A percentile compares a stretch with the other conserved stretches of the same genome.
These are phyloP conservation scores for Aspergillus kassunensis DNA, from an alignment of 495 filamentous ascomycete genomes.

Conservation along the genomic window DNA sequence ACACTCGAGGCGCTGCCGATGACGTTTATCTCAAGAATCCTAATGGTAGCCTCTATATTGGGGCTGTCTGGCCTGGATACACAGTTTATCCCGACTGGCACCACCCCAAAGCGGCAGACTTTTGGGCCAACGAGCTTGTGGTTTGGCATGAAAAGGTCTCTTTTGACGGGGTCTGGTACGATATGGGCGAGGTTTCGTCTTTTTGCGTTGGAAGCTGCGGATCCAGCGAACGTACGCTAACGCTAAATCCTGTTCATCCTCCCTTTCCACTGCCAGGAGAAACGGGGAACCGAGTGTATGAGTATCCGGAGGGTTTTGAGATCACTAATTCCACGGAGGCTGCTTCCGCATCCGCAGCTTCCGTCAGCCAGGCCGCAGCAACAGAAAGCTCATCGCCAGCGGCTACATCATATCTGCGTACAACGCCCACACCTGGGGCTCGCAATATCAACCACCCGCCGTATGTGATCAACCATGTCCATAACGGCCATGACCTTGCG, in stretches of 20 bases:
- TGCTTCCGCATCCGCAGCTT: slow-evolving; percentile 50
- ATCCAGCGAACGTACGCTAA: slow-evolving; percentile 60
- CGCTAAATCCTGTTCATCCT: slow-evolving; percentile 66
- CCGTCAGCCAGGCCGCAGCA: slow-evolving; percentile 48
- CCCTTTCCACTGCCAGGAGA: slow-evolving; percentile 64
- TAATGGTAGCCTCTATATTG: slow-evolving; percentile 59
- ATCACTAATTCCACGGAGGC: slow-evolving; percentile 68
- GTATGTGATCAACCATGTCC: slow-evolving; percentile 76
- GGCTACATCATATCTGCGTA: slow-evolving; percentile 51
- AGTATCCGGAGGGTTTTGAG: slow-evolving; percentile 71
- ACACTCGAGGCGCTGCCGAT: slow-evolving; percentile 59
- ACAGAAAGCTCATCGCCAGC: slow-evolving; percentile 38
- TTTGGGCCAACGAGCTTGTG: slow-evolving; percentile 69
- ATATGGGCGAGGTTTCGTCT: slow-evolving; percentile 65
- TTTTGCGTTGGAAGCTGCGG: slow-evolving; percentile 83
- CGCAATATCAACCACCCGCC: slow-evolving; percentile 77
- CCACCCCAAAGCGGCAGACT: slow-evolving; percentile 53
- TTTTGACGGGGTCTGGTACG: slow-evolving; percentile 61
- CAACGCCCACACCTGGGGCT: slow-evolving; percentile 62
- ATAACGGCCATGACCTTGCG: slow-evolving; percentile 62
- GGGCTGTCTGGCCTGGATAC: slow-evolving; percentile 62
- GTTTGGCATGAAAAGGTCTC: slow-evolving; percentile 55
- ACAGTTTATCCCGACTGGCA: slow-evolving; percentile 65
- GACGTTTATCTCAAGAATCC: slow-evolving; percentile 62
- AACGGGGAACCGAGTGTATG: slow-evolving; percentile 53